Evolutionary conservation across 768 basidiomycete genomes (phyloP).

Genomic region (Inosperma sp.): DNA sequence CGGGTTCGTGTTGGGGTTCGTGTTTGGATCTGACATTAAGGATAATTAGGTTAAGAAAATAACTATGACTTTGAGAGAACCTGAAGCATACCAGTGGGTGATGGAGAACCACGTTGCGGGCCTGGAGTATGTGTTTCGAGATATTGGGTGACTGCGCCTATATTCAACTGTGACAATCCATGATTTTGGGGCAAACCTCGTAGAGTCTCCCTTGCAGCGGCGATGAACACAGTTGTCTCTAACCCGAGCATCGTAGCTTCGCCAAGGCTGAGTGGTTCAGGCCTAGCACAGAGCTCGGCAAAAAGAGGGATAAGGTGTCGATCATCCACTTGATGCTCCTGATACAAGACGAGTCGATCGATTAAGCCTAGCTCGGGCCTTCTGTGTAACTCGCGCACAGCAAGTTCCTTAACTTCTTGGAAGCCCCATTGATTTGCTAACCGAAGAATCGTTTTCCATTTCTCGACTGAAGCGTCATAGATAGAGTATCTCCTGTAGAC

Average conservation of each 20-base stretch:
- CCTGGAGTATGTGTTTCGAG: no score
- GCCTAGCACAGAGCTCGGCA: conserved; percentile 46
- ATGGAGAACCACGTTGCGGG: no score
- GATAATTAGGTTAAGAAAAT: no score
- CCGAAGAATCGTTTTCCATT: conserved; percentile 56
- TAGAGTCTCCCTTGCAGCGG: conserved; percentile 46
- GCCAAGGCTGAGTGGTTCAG: conserved; percentile 45
- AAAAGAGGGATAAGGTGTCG: conserved; percentile 53
- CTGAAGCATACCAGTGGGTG: no score
- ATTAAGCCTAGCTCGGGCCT: conserved; percentile 42
- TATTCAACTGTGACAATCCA: conserved; percentile 20
- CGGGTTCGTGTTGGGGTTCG: no score
- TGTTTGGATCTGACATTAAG: no score
- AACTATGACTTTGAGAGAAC: no score
- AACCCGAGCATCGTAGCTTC: conserved; percentile 56
- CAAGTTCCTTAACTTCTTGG: conserved; percentile 49
- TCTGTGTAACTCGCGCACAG: conserved; percentile 54
- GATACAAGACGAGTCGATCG: conserved; percentile 47
- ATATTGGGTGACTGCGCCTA: conserved; percentile 7
- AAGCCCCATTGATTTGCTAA: conserved; percentile 59
- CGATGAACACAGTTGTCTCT: conserved; percentile 46
- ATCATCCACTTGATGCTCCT: conserved; percentile 44
- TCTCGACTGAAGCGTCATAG: conserved; percentile 44
- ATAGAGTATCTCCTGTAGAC: conserved; percentile 49
- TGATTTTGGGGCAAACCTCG: conserved; percentile 26